phyloP scores from a whole-genome alignment of 2,329 filamentous ascomycete species.

The Penicillium sp. region DNA sequence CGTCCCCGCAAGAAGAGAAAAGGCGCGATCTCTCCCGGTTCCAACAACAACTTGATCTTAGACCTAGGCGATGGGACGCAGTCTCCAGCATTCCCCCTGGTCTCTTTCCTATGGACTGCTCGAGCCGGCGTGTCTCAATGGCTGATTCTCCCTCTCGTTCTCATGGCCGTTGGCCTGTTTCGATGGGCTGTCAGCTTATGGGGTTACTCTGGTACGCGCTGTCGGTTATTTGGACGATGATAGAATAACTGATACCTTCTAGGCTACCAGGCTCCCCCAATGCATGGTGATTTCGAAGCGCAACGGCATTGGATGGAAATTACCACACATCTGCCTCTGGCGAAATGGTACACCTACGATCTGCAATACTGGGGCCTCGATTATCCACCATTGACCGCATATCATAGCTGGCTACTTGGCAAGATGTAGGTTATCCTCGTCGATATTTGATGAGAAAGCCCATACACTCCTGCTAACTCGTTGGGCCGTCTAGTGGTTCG shows the following conservation, averaged over 20 bases:
- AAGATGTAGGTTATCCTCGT: slow-evolving; percentile 57
- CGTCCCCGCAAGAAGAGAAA: slow-evolving; percentile 48
- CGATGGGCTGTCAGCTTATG: slow-evolving; percentile 89
- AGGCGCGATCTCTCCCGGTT: slow-evolving; percentile 32
- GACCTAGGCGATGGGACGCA: slow-evolving; percentile 46
- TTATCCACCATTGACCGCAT: slow-evolving; percentile 94
- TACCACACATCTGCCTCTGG: slow-evolving; percentile 80
- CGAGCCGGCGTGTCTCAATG: slow-evolving; percentile 81
- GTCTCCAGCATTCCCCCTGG: slow-evolving; percentile 77
- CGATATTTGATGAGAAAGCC: neutral
- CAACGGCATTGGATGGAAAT: slow-evolving; percentile 99
- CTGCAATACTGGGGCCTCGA: slow-evolving; percentile 96
- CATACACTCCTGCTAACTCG: neutral
- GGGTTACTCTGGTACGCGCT: slow-evolving; percentile 80
- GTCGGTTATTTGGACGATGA: neutral
- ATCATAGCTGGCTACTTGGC: slow-evolving; percentile 95
- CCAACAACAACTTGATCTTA: slow-evolving; percentile 43
- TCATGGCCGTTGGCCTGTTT: slow-evolving; percentile 89
- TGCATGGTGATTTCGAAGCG: slow-evolving; percentile 96
- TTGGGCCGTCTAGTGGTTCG: slow-evolving; percentile 55
- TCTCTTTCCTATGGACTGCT: slow-evolving; percentile 90
- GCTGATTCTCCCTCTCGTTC: slow-evolving; percentile 79
- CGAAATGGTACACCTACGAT: slow-evolving; percentile 97
- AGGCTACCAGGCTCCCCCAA: slow-evolving; percentile 78
- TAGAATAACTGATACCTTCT: slow-evolving; percentile 10